These are phyloP conservation scores for Mesostigma viride DNA, from an alignment of 139 green algal genomes.

Conservation along the genomic window DNA sequence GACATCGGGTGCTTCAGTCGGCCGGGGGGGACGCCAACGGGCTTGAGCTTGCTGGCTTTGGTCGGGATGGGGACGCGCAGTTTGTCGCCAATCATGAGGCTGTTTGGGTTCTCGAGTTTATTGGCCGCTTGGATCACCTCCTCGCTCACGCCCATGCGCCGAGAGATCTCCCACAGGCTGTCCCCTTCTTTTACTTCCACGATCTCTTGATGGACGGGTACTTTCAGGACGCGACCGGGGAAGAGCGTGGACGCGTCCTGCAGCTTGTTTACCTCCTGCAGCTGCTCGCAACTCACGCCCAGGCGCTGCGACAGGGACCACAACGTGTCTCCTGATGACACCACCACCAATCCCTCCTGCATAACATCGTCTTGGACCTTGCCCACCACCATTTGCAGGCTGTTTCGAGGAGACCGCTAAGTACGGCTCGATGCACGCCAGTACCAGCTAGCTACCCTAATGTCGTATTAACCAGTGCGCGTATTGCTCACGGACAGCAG, in stretches of 20 bases:
- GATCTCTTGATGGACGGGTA: conserved; percentile 7
- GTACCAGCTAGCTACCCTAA: no score
- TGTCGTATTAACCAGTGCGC: no score
- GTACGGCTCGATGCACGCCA: no score
- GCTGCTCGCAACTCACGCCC: conserved; percentile 24
- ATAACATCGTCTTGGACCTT: no score
- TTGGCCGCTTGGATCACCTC: conserved; percentile 12
- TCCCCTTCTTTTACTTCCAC: conserved; percentile 19
- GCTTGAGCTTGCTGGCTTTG: neutral
- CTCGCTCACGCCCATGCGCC: conserved; percentile 19
- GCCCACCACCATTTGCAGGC: no score
- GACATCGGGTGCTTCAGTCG: no score
- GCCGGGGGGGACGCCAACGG: neutral
- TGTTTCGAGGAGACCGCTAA: no score
- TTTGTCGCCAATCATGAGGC: neutral
- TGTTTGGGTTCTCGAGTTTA: neutral
- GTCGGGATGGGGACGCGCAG: neutral
- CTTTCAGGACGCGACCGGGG: neutral
- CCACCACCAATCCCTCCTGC: no score
- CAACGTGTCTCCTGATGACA: conserved; percentile 20
- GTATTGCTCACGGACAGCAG: no score
- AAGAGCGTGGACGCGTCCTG: conserved; percentile 10
- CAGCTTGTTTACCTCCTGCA: conserved; percentile 20
- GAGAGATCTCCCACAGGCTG: conserved; percentile 24
- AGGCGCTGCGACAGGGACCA: conserved; percentile 15